A percentile compares a stretch with the other conserved stretches of the same genome.
These are phyloP conservation scores for Termitomyces sp. DNA, from an alignment of 768 basidiomycete genomes.

Conservation along the genomic window DNA sequence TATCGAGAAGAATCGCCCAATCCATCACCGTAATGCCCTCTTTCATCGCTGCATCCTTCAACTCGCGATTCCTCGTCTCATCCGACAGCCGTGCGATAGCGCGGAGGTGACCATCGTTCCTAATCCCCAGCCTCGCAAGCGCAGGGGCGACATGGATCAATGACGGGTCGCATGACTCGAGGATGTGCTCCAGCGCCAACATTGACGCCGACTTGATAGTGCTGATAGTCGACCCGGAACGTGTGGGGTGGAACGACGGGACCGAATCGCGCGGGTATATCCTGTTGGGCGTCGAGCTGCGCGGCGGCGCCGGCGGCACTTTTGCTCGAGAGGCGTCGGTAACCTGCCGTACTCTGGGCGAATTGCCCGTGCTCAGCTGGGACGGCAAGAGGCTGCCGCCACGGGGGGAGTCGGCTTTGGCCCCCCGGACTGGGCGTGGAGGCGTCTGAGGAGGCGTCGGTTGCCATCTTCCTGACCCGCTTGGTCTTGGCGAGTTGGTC, in stretches of 20 bases:
- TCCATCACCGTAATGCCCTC: constrained; percentile 68
- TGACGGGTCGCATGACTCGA: constrained; percentile 60
- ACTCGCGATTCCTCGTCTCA: constrained; percentile 61
- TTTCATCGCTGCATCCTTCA: constrained; percentile 64
- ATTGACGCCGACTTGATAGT: constrained; percentile 31
- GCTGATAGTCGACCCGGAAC: constrained; percentile 36
- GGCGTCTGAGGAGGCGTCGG: constrained; percentile 19
- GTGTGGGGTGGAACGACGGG: constrained; percentile 31
- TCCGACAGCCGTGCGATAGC: constrained; percentile 59
- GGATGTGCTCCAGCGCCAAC: constrained; percentile 44
- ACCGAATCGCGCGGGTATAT: neutral
- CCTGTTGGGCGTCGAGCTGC: constrained; percentile 16
- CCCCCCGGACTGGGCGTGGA: constrained; percentile 3
- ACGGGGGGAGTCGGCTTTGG: neutral
- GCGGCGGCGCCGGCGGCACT: too few species aligned
- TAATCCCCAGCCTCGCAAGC: constrained; percentile 53
- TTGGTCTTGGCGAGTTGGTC: neutral
- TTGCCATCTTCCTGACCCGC: constrained; percentile 12
- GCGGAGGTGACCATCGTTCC: constrained; percentile 51
- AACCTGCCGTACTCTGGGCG: too few species aligned
- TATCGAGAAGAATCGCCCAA: constrained; percentile 75
- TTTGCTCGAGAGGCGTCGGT: too few species aligned
- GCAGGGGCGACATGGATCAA: constrained; percentile 56
- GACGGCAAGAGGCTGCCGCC: neutral
- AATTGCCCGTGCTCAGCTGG: neutral